Evolutionary conservation across 2,329 filamentous ascomycete species (phyloP).

Genomic region (Plectosphaerella plurivora): DNA sequence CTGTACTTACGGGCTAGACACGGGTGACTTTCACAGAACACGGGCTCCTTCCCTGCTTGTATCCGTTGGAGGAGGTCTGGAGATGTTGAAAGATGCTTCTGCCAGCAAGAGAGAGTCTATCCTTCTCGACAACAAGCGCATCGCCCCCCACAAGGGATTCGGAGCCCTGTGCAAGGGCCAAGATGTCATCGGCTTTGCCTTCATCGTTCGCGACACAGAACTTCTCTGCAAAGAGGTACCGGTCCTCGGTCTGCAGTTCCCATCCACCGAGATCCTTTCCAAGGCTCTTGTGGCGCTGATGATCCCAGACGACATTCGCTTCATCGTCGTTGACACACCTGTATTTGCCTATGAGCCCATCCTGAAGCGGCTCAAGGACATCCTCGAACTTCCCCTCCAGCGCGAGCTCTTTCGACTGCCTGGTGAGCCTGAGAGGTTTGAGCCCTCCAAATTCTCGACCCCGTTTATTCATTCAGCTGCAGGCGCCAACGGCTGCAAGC

Average conservation of each 20-base stretch:
- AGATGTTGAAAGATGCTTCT: conserved; percentile 28
- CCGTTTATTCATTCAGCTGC: neutral
- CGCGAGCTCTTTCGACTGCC: conserved; percentile 39
- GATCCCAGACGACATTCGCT: conserved; percentile 25
- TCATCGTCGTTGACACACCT: conserved; percentile 59
- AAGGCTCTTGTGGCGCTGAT: conserved; percentile 42
- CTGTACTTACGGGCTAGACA: conserved; percentile 29
- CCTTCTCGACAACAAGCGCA: conserved; percentile 39
- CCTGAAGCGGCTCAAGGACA: conserved; percentile 52
- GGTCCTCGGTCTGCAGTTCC: conserved; percentile 46
- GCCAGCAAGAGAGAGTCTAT: conserved; percentile 32
- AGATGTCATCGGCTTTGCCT: conserved; percentile 56
- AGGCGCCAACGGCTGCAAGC: neutral
- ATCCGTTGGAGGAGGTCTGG: conserved; percentile 39
- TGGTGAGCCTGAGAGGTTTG: conserved; percentile 7
- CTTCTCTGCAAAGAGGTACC: conserved; percentile 39
- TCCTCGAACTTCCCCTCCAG: conserved; percentile 50
- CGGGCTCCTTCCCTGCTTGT: conserved; percentile 31
- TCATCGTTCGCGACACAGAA: conserved; percentile 46
- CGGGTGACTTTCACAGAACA: conserved; percentile 20
- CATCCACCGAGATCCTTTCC: conserved; percentile 36
- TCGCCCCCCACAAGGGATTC: conserved; percentile 57
- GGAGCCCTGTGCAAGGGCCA: conserved; percentile 52
- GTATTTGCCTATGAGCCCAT: conserved; percentile 68
- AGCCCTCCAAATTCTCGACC: neutral